Evolutionary conservation across 169 alveolate species (phyloP).

Genomic region (Neospora caninum): DNA sequence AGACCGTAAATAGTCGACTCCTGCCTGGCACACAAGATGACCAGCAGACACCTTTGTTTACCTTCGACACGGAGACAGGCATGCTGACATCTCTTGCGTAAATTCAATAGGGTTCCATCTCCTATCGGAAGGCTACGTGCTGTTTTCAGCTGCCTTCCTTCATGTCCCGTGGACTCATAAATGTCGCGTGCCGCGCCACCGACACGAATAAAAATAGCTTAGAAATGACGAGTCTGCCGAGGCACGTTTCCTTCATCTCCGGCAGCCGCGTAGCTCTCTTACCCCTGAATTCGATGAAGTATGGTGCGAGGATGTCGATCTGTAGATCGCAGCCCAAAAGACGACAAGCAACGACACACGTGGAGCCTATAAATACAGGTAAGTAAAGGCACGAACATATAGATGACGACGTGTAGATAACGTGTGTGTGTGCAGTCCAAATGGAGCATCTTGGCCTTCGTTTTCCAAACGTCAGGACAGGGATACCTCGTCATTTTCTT

Average conservation of each 20-base stretch:
- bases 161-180: background rate
- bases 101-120: too few relatives aligned
- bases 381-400: too few relatives aligned
- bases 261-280: background rate
- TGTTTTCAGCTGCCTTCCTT: background rate
- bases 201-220: too few relatives aligned
- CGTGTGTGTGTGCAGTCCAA: too few relatives aligned
- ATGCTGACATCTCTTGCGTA: background rate
- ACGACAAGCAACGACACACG: too few relatives aligned
- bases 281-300: slow-evolving; percentile 34
- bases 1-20: too few relatives aligned
- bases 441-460: background rate
- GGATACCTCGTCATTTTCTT: slow-evolving; percentile 9
- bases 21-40: too few relatives aligned
- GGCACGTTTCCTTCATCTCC: background rate
- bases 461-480: background rate
- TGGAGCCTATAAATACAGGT: too few relatives aligned
- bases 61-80: background rate
- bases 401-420: too few relatives aligned
- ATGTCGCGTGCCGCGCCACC: too few relatives aligned
- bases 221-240: too few relatives aligned
- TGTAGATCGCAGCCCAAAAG: background rate
- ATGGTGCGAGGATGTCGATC: slow-evolving; percentile 54
- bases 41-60: background rate
- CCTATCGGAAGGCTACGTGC: too few relatives aligned